Conservation (phyloP, 306 rosid species). For the Vigna unguiculata region DNA sequence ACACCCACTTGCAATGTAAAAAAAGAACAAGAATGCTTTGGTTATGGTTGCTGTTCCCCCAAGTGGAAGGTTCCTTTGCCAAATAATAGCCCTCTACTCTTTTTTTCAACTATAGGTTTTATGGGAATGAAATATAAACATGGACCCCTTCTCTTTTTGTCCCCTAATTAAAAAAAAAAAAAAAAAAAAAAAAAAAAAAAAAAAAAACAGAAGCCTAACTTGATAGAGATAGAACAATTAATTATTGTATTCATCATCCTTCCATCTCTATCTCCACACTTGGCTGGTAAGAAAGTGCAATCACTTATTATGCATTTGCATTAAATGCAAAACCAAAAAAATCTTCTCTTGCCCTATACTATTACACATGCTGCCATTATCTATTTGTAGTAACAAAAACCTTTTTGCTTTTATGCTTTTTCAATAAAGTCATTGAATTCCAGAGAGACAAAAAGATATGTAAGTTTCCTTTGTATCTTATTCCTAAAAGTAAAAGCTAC, state of each 20-base stretch:
- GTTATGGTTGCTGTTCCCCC: conserved; percentile 25
- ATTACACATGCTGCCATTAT: too few species aligned
- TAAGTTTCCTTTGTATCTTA: too few species aligned
- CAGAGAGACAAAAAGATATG: too few species aligned
- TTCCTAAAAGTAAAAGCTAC: too few species aligned
- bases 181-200: neutral
- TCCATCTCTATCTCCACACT: neutral
- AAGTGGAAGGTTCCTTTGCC: conserved; percentile 13
- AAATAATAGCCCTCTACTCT: neutral
- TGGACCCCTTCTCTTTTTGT: conserved; percentile 27
- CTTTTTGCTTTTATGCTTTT: too few species aligned
- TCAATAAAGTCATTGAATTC: too few species aligned
- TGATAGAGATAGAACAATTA: conserved; percentile 10
- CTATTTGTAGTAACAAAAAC: too few species aligned
- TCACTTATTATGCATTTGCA: neutral
- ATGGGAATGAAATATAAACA: neutral
- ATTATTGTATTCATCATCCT: neutral
- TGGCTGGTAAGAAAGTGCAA: conserved; percentile 1
- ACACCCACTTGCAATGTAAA: conserved; percentile 27
- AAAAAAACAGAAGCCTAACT: neutral
- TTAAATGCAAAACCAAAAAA: neutral
- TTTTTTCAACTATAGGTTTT: neutral
- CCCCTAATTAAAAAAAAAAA: neutral
- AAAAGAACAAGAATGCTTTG: conserved; percentile 34
- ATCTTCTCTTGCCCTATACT: too few species aligned